These are phyloP conservation scores for Gossypium davidsonii DNA, from an alignment of 441 rosid species.

Conservation along the genomic window DNA sequence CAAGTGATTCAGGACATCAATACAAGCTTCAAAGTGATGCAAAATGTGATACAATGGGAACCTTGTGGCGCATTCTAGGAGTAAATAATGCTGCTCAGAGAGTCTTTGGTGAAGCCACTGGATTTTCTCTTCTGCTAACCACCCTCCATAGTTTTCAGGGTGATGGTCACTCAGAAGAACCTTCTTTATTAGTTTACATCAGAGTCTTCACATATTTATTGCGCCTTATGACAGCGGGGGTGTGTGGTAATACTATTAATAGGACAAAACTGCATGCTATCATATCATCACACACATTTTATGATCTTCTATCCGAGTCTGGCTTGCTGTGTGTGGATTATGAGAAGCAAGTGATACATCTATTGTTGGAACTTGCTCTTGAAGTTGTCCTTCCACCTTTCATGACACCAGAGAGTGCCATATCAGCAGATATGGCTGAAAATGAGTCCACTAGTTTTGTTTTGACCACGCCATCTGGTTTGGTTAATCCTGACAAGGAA, in stretches of 20 bases:
- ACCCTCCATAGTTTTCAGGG: conserved; percentile 89
- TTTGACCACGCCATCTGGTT: conserved; percentile 55
- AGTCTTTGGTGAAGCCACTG: conserved; percentile 97
- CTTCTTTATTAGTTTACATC: conserved; percentile 44
- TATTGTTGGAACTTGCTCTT: conserved; percentile 90
- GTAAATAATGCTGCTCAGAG: conserved; percentile 78
- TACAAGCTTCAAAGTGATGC: conserved; percentile 89
- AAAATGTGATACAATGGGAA: conserved; percentile 95
- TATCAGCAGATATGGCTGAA: conserved; percentile 41
- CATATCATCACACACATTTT: conserved; percentile 86
- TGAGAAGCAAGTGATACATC: conserved; percentile 95
- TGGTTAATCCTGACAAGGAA: conserved; percentile 71
- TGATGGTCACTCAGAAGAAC: conserved; percentile 51
- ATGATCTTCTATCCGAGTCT: conserved; percentile 90
- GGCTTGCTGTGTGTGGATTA: conserved; percentile 90
- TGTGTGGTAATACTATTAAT: conserved; percentile 70
- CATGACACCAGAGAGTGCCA: conserved; percentile 49
- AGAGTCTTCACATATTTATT: conserved; percentile 81
- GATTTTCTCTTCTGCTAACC: conserved; percentile 96
- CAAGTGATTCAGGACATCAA: conserved; percentile 84
- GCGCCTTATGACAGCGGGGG: conserved; percentile 94
- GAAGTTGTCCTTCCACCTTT: conserved; percentile 94
- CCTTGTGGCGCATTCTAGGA: conserved; percentile 96
- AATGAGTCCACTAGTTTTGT: conserved; percentile 46
- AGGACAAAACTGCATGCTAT: conserved; percentile 81